phyloP scores from a whole-genome alignment of 2,329 filamentous ascomycete genomes.

The Beauveria sp. region DNA sequence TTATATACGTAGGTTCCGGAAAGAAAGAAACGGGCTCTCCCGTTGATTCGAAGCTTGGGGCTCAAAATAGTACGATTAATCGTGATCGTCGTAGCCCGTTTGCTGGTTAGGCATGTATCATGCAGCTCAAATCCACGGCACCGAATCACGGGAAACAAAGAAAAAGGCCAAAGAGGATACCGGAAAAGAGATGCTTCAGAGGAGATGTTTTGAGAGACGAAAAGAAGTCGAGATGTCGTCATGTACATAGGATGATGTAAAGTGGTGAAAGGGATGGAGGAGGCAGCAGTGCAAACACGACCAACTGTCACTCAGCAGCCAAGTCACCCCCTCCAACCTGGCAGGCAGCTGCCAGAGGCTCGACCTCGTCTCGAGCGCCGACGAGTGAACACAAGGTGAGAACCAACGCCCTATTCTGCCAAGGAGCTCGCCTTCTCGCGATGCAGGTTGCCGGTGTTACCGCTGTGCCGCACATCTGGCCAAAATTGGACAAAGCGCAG shows the following conservation, averaged over 20 bases:
- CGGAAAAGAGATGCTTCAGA: background rate
- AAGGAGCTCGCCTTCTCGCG: background rate
- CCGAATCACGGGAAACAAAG: background rate
- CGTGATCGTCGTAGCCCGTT: background rate
- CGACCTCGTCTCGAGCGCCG: no score
- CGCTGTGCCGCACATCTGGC: background rate
- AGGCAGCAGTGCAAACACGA: background rate
- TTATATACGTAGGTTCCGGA: no score
- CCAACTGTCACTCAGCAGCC: background rate
- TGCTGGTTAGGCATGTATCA: background rate
- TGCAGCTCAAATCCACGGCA: background rate
- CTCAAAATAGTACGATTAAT: background rate
- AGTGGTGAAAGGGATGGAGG: background rate
- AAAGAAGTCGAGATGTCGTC: background rate
- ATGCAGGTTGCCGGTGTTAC: background rate
- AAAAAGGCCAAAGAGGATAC: background rate
- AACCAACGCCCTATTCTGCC: background rate
- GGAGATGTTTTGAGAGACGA: background rate
- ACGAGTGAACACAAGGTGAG: background rate
- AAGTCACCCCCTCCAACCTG: background rate
- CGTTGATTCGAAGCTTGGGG: background rate
- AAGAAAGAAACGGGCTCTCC: no score
- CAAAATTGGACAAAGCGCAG: background rate
- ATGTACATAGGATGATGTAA: background rate
- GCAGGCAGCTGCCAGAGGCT: background rate